Conservation (phyloP, 176 grass and related monocot species). For the Panicum miliaceum region DNA sequence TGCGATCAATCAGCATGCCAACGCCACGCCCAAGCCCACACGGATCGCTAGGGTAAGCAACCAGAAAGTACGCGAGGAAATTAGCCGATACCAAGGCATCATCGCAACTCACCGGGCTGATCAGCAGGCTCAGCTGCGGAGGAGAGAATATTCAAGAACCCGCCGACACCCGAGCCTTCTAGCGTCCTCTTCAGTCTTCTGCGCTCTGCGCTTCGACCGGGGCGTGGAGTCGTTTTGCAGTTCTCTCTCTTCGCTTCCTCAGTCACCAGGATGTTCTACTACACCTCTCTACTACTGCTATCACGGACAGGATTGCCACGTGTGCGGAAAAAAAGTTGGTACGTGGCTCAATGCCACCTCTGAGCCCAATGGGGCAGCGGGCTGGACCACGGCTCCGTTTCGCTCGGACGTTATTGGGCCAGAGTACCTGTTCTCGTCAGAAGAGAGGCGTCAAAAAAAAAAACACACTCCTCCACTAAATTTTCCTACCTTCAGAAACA, state of each 20-base stretch:
- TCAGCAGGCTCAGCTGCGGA: background rate
- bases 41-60: constrained; percentile 8
- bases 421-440: too few species aligned
- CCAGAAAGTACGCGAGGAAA: background rate
- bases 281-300: background rate
- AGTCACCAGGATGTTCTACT: background rate
- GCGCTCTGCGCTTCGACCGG: background rate
- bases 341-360: background rate
- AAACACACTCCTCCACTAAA: too few species aligned
- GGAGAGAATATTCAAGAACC: constrained; percentile 1
- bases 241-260: background rate
- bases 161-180: background rate
- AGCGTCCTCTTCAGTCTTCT: background rate
- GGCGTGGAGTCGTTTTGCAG: background rate
- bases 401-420: background rate
- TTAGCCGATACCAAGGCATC: background rate
- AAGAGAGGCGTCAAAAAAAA: background rate
- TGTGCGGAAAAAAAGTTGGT: background rate
- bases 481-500: too few species aligned
- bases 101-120: constrained; percentile 24
- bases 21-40: too few species aligned
- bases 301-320: background rate
- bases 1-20: background rate
- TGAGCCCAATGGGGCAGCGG: background rate
- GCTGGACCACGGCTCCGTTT: background rate